Base-by-base conservation (phyloP, 129 eudicot species). In the Helianthus annuus region DNA sequence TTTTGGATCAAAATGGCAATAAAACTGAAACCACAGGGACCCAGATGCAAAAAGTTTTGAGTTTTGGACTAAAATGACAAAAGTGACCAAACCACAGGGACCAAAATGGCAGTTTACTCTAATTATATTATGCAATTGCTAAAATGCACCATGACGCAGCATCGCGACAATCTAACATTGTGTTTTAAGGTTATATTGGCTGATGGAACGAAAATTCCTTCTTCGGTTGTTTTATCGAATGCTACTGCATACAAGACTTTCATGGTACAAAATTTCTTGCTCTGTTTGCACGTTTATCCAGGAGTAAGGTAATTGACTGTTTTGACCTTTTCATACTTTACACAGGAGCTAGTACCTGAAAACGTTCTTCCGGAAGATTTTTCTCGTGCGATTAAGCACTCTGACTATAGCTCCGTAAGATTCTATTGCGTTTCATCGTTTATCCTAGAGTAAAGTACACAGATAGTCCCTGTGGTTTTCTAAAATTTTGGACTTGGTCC, bases 331-430 rank as follows among this genome's bases (percentile, higher is more conserved):
- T 51, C 24, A 49, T 60, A 27, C 40, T 51, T 67, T 80, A 80
- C 64, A 66, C 90, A 94, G 97, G 99, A 95, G 45, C 70, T 95
- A 38, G 89, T 85, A 49, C 99, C 99, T 38, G 79, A 77, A 40
- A 57, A 75, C 79, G 81, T 68, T 73, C 96, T 95, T 76, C 97
- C 99, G 0, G 91, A 85, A 70, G 96, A 91, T 72, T 95, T 95
- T 82, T 81, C 80, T 57, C 78, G 73, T 59, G 86, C 91, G 46
- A 71, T 95, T 56, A 95, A 85, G 80, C 66, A 86, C 74, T 48
- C 81, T 15, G 99, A 95, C 77, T 95, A 95, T 75, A 79, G 94
- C 83, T 90, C 97, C 68, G 99, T 95, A 90, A 95, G 99, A 63
- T 73, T 61, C 39, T 53, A 39, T 57, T n/a, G 69, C 52, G 57